phyloP scores from a whole-genome alignment of 2,329 filamentous ascomycete species.

The Colletotrichum tamarilloi region DNA sequence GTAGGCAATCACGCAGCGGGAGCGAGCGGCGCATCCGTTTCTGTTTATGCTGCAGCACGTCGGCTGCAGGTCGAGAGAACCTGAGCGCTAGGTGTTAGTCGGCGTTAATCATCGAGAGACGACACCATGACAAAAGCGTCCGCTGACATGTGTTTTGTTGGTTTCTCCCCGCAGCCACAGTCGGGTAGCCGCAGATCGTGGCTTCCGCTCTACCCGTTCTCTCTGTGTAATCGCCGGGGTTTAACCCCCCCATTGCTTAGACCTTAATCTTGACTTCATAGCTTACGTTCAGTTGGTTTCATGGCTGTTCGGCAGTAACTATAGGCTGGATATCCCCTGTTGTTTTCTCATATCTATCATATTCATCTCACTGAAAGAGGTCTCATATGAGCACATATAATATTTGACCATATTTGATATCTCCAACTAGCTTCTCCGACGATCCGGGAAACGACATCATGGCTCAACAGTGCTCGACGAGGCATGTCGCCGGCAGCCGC shows the following conservation, averaged over 20 bases:
- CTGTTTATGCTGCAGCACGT: not conserved
- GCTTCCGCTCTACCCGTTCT: constrained; percentile 4
- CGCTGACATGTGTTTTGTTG: not conserved
- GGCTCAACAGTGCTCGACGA: constrained; percentile 46
- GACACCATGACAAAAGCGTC: constrained; percentile 16
- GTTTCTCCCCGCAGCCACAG: not conserved
- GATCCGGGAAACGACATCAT: constrained; percentile 39
- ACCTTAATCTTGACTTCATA: constrained; percentile 19
- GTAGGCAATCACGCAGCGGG: not conserved
- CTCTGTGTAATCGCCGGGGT: constrained; percentile 5
- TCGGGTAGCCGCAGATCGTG: constrained; percentile 13
- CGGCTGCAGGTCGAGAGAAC: not conserved
- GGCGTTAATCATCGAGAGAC: not conserved
- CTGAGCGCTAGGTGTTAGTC: not conserved
- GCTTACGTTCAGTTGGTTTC: constrained; percentile 32
- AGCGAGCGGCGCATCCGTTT: not conserved
- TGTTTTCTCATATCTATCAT: not conserved
- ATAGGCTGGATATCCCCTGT: not conserved
- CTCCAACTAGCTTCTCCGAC: not conserved
- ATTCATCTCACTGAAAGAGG: not conserved
- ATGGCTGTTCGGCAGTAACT: not conserved
- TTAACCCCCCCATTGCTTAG: not conserved
- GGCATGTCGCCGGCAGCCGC: constrained; percentile 43
- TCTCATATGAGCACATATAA: not conserved
- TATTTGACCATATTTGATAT: not conserved